Evolutionary conservation across 495 filamentous ascomycete genomes (phyloP), one percentile per base, ranked within the genome.

Genomic region (Polyplosphaeria fusca): DNA sequence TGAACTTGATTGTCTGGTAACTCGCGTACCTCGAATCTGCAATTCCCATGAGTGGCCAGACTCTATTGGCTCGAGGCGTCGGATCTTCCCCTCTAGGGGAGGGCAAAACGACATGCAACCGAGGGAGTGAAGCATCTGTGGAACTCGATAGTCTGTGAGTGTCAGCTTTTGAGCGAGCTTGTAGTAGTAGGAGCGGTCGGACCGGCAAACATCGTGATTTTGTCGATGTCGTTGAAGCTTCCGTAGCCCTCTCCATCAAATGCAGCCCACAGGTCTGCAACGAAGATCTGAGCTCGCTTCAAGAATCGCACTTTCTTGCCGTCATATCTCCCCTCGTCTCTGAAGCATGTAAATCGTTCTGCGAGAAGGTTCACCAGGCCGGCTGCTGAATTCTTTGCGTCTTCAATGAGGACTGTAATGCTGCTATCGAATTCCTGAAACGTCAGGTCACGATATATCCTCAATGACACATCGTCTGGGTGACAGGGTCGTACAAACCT

Each of bases 121-220:
- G 23, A 99, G 76, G 22, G 81, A 78, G 63, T 94, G 79, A 4
- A 99, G 80, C 62, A 96, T 96, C 74, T 97, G 93, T 4, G 93
- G 93, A 28, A 99, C 84, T 23, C 93, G 84, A 67, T 99, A 97
- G 74, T 99, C 93, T 77, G n/a, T 14, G 20, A 42, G 20, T 19
- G 30, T 35, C 30, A 35, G 30, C 7, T 7, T 7, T 9, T 35
- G 7, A n/a, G 9, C n/a, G 30, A 35, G n/a, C n/a, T n/a, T n/a
- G n/a, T n/a, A n/a, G n/a, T 35, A 35, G 30, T 40, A 11, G 52
- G n/a, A 23, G 28, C 18, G 35, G 11, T 27, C 71, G 41, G 71
- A 82, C 80, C 81, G 54, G 93, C 91, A 73, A 97, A 99, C 88
- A 96, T 96, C 56, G 94, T 99, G 67, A 99, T 86, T 61, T 88